Base-by-base conservation (phyloP, 2,329 filamentous ascomycete species). In the Fusarium incarnatum region DNA sequence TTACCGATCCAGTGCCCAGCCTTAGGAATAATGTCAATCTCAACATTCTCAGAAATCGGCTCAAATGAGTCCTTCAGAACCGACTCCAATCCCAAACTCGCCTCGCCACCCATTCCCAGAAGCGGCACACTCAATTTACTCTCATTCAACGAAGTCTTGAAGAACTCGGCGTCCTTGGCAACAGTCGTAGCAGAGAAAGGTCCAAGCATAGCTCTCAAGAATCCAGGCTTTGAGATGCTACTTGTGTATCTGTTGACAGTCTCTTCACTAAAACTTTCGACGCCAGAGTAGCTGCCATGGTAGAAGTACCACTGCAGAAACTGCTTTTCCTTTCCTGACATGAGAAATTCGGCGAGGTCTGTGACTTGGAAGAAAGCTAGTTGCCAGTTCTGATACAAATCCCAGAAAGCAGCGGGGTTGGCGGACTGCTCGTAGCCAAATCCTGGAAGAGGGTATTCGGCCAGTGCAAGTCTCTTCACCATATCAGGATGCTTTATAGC, bases 231-330 rank as follows among this genome's bases (percentile, higher is more conserved):
- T 1, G 78, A 74, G n/a, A 84, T 81, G 18, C 77, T 77, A 13
- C 63, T 76, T 1, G 81, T 75, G 46, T 83, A 84, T 18, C 76
- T 72, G 34, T 80, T 78, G 0, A 84, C 67, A 1, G 79, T 78
- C 15, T 83, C 81, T 40, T 80, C 77, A 2, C 77, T 77, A 15
- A 84, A 77, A 2, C 78, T 73, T 34, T 78, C 70, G 2, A 72
- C 72, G 1, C 83, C 82, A 0, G 80, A 79, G 64, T 84, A 85
- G 20, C 77, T 80, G 0, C 75, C 76, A 34, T 85, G 83, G 60
- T 75, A 84, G 59, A 84, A 84, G 52, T 84, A 85, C 83, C 83
- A 84, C 18, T 78, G 67, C 2, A 84, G 70, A 65, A 84, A 80
- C 60, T 83, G 74, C 61, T 75, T 80, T 67, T 84, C 83, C 2